These are phyloP conservation scores for Eimeria necatrix DNA, from an alignment of 169 alveolate species.

Conservation along the genomic window DNA sequence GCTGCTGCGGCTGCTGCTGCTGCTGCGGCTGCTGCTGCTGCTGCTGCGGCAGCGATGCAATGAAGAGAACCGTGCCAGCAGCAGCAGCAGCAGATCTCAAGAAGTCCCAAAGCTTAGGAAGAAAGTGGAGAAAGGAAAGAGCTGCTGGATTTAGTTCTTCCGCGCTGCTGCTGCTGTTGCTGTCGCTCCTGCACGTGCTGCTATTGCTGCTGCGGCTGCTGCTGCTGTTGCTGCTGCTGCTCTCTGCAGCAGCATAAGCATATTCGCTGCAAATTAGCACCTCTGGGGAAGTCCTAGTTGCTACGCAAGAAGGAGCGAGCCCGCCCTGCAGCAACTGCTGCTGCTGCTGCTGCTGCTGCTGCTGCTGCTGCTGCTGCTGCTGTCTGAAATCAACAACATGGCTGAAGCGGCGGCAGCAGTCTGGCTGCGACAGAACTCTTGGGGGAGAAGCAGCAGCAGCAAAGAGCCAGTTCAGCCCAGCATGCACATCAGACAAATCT, in stretches of 20 bases:
- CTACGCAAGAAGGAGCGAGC: not conserved
- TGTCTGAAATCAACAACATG: not conserved
- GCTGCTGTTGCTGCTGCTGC: slow-evolving; percentile 31
- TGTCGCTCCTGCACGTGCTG: slow-evolving; percentile 26
- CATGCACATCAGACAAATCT: not conserved
- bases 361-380: not conserved
- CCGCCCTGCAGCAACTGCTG: not conserved
- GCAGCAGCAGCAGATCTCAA: not conserved
- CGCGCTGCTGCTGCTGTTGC: not conserved
- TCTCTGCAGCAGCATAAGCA: not conserved
- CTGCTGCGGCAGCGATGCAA: not conserved
- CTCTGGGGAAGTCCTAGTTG: not conserved
- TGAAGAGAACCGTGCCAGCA: not conserved
- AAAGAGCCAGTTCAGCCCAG: not conserved
- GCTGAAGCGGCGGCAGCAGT: not conserved
- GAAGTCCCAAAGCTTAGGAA: not conserved
- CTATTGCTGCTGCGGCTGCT: slow-evolving; percentile 7
- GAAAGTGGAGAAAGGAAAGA: not conserved
- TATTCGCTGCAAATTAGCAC: not conserved
- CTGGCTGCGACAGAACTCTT: not conserved
- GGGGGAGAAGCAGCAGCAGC: not conserved
- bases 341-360: slow-evolving; percentile 37
- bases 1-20: not conserved
- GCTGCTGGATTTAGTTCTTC: not conserved
- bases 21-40: slow-evolving; percentile 4